Percentiles rank a stretch among this genome's conserved stretches.
phyloP scores from a whole-genome alignment of 164 flowering plant genomes.

The Annona cherimola region DNA sequence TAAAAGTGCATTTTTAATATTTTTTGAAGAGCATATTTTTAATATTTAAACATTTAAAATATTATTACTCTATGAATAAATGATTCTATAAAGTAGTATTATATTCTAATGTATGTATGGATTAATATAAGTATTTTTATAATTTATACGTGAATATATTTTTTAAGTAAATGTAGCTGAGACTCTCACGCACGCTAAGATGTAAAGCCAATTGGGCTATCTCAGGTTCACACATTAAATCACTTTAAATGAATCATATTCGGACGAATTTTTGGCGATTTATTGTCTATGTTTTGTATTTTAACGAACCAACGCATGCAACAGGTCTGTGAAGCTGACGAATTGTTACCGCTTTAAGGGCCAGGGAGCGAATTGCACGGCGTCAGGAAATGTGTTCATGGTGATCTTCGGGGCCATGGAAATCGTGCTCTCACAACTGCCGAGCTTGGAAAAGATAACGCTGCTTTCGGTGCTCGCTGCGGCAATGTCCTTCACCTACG shows the following conservation, averaged over 20 bases:
- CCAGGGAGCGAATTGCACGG: conserved; percentile 32
- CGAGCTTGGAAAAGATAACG: conserved; percentile 21
- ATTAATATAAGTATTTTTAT: too few species aligned
- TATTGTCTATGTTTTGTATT: neutral
- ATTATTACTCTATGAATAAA: too few species aligned
- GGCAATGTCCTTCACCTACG: conserved; percentile 29
- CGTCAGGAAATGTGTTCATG: conserved; percentile 50
- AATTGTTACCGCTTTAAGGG: conserved; percentile 42
- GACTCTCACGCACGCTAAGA: too few species aligned
- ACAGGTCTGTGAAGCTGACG: conserved; percentile 52
- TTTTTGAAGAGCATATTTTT: too few species aligned
- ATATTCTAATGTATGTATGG: too few species aligned
- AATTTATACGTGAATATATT: too few species aligned
- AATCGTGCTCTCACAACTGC: conserved; percentile 22
- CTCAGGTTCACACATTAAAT: conserved; percentile 48
- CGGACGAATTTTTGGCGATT: neutral
- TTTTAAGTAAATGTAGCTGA: too few species aligned
- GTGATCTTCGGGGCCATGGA: conserved; percentile 37
- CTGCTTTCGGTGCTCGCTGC: conserved; percentile 27
- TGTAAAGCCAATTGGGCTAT: conserved; percentile 60
- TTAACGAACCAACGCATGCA: neutral
- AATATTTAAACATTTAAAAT: too few species aligned
- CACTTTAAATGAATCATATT: neutral
- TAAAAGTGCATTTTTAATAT: too few species aligned
- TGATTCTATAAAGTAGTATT: too few species aligned